Percentiles rank a stretch among this genome's conserved stretches.
These are phyloP conservation scores for Tothia fuscella DNA, from an alignment of 2,329 filamentous ascomycete species.

Conservation along the genomic window DNA sequence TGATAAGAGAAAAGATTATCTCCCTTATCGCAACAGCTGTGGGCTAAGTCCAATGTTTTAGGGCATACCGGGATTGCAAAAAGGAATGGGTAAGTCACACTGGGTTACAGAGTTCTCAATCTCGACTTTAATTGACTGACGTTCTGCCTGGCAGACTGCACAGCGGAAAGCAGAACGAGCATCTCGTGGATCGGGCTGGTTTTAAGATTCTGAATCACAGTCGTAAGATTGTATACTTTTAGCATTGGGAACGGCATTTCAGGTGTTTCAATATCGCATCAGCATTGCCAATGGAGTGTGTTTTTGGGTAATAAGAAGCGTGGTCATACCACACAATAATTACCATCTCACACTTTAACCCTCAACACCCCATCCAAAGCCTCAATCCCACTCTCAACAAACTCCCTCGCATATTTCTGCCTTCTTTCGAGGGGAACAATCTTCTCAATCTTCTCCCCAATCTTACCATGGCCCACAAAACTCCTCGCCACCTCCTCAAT, in stretches of 20 bases:
- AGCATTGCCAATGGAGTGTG: too few relatives aligned
- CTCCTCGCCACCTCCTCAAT: constrained; percentile 13
- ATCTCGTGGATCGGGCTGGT: neutral
- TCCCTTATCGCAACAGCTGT: too few relatives aligned
- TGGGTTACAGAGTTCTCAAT: too few relatives aligned
- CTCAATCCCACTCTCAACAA: constrained; percentile 22
- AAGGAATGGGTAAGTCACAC: constrained; percentile 72
- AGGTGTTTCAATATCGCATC: neutral
- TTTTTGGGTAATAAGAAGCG: too few relatives aligned
- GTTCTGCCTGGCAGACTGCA: neutral
- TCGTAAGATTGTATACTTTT: neutral
- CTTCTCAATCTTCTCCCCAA: constrained; percentile 16
- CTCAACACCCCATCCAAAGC: constrained; percentile 21
- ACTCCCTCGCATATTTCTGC: constrained; percentile 19
- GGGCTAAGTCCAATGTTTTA: constrained; percentile 27
- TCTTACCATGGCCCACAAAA: constrained; percentile 16
- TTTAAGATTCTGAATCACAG: neutral
- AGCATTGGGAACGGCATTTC: neutral
- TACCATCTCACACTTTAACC: constrained; percentile 17
- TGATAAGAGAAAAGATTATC: neutral
- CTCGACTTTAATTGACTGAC: neutral
- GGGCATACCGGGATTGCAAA: constrained; percentile 89
- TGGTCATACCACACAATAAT: too few relatives aligned
- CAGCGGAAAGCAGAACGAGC: constrained; percentile 4
- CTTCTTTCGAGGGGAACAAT: constrained; percentile 18